Conservation (phyloP, 352 stramenopile species). For the Phytophthora rubi region DNA sequence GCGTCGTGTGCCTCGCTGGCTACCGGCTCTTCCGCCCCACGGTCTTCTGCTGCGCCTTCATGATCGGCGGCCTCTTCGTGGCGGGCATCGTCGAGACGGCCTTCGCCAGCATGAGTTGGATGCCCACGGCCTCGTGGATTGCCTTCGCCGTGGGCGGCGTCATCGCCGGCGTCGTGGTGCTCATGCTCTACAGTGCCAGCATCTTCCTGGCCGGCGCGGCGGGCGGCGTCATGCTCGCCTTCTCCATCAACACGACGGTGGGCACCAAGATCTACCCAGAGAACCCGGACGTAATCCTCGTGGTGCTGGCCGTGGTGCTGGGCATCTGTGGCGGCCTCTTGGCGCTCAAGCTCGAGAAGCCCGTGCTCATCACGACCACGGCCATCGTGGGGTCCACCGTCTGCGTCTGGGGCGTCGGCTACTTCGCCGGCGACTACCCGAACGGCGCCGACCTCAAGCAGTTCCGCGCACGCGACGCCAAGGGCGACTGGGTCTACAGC, state of each 20-base stretch:
- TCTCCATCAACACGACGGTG: conserved; percentile 56
- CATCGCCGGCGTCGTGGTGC: conserved; percentile 47
- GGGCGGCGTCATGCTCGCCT: conserved; percentile 59
- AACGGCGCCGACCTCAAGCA: conserved; percentile 62
- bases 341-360: conserved; percentile 64
- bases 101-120: conserved; percentile 56
- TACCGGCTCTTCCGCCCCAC: conserved; percentile 67
- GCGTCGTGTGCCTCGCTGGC: conserved; percentile 54
- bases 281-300: conserved; percentile 54
- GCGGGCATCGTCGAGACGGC: conserved; percentile 58
- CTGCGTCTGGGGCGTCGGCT: conserved; percentile 64
- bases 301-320: conserved; percentile 48
- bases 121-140: conserved; percentile 64
- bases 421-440: conserved; percentile 73
- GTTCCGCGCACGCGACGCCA: conserved; percentile 43
- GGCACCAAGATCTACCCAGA: conserved; percentile 56
- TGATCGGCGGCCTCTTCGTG: conserved; percentile 70
- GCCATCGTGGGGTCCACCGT: conserved; percentile 63
- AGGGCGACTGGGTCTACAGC: conserved; percentile 62
- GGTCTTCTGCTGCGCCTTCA: conserved; percentile 74
- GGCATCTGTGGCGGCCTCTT: conserved; percentile 49
- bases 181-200: conserved; percentile 57
- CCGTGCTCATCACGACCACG: conserved; percentile 61
- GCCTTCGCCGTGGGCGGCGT: conserved; percentile 52
- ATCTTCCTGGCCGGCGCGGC: conserved; percentile 58